Base-by-base conservation (phyloP, 495 filamentous ascomycete species). In the Chaetomium tenue region DNA sequence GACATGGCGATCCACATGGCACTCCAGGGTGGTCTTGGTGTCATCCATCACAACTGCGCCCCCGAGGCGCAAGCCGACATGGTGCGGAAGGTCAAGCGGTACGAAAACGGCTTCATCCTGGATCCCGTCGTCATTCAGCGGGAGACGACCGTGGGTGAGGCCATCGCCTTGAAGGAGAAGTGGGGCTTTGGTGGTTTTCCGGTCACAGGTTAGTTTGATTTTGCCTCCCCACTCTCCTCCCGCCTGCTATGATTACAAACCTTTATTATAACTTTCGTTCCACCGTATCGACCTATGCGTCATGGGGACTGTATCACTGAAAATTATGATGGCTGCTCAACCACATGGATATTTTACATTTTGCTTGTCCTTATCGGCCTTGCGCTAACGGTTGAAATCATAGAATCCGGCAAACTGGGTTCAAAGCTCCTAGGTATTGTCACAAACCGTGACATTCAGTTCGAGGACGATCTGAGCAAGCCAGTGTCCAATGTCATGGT, bases 1-100 rank as follows among this genome's bases (percentile, higher is more conserved):
- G 92, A 94, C 74, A 99, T 99, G 94, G 94, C 94, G 58, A 97
- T 99, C 70, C 91, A 96, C 81, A 96, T 99, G 89, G 94, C 94
- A 40, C 85, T 98, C 54, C 88, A 98, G 70, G 94, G 94, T 76
- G 94, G 94, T 73, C 83, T 99, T 39, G 94, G 94, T 77, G 91
- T 98, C 62, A 95, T 99, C 68, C 94, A 99, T 80, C 95, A 99
- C 85, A 99, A 99, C 83, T 99, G 94, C 82, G 92, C 92, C 40
- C 81, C 90, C 18, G 90, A 97, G 52, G 90, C 89, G 65, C 94
- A 99, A 81, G 94, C 95, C 50, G 93, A 97, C 81, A 98, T 99
- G 95, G 92, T 99, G 61, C 84, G 89, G 69, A 99, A 99, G 81
- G 94, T 99, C 47, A 99, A 99, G 89, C 84, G 93, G 74, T 99